A percentile compares a stretch with the other conserved stretches of the same genome.
Conservation (phyloP, 139 green algal genomes). For the Gonium pectorale region DNA sequence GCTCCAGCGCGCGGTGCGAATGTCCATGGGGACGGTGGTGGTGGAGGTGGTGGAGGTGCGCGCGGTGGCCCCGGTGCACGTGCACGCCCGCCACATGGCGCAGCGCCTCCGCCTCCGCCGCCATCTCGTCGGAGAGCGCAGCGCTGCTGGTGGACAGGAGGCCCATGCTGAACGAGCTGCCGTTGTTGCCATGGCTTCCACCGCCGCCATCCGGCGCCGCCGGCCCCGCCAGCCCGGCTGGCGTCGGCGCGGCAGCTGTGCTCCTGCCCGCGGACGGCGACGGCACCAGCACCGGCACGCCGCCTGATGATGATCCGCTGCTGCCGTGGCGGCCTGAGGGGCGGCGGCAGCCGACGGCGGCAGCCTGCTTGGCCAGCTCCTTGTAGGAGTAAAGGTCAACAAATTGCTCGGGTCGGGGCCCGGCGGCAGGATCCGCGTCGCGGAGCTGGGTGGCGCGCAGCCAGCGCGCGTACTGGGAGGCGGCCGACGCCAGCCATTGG, state of each 20-base stretch:
- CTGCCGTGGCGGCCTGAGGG: neutral
- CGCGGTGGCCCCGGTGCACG: too few species aligned
- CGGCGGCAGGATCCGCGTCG: too few species aligned
- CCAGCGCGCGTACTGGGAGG: constrained; percentile 12
- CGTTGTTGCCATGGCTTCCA: neutral
- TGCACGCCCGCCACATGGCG: neutral
- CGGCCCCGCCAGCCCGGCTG: neutral
- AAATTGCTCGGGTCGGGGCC: neutral
- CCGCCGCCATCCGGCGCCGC: neutral
- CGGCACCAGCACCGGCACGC: too few species aligned
- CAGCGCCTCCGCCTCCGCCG: constrained; percentile 2
- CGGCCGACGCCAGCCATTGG: constrained; percentile 17
- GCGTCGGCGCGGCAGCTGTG: too few species aligned
- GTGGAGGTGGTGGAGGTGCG: too few species aligned
- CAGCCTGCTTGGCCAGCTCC: neutral
- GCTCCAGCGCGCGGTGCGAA: too few species aligned
- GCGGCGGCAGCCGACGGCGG: neutral
- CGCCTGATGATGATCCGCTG: too few species aligned
- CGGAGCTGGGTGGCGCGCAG: neutral
- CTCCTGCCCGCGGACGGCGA: too few species aligned
- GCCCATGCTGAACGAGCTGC: neutral
- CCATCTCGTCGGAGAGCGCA: constrained; percentile 1
- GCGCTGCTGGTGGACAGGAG: neutral
- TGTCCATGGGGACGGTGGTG: too few species aligned
- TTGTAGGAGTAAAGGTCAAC: constrained; percentile 17